These are phyloP conservation scores for Isatis lusitanica DNA, from an alignment of 441 rosid species.

Conservation along the genomic window DNA sequence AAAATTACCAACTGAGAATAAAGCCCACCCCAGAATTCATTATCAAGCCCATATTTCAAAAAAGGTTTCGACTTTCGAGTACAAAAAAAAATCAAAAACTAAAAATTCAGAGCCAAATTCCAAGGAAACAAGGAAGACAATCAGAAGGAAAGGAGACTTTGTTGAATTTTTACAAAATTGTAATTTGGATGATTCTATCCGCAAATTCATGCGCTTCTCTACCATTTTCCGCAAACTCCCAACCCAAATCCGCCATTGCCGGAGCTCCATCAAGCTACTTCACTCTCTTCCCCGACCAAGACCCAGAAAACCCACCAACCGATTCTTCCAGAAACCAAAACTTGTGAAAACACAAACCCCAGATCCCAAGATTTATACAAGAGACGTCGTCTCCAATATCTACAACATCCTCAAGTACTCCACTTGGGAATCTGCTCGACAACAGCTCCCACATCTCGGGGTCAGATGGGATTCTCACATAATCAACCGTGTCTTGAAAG, in stretches of 20 bases:
- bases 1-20: background rate
- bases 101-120: background rate
- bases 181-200: background rate
- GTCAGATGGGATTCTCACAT: slow-evolving; percentile 81
- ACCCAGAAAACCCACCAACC: slow-evolving; percentile 32
- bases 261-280: slow-evolving; percentile 16
- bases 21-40: background rate
- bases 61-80: background rate
- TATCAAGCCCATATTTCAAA: background rate
- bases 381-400: slow-evolving; percentile 52
- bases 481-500: slow-evolving; percentile 71
- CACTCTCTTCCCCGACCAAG: slow-evolving; percentile 42
- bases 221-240: slow-evolving; percentile 13
- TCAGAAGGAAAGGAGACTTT: background rate
- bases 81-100: no score
- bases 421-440: slow-evolving; percentile 72
- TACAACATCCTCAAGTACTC: slow-evolving; percentile 69
- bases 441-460: slow-evolving; percentile 45
- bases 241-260: slow-evolving; percentile 4
- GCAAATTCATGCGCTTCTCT: slow-evolving; percentile 27
- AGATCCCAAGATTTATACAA: slow-evolving; percentile 54
- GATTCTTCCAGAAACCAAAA: slow-evolving; percentile 27
- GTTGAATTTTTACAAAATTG: background rate
- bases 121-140: background rate
- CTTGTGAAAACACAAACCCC: slow-evolving; percentile 7